Evolutionary conservation across 352 stramenopile genomes (phyloP).

Genomic region (Globisporangium orthogonon): DNA sequence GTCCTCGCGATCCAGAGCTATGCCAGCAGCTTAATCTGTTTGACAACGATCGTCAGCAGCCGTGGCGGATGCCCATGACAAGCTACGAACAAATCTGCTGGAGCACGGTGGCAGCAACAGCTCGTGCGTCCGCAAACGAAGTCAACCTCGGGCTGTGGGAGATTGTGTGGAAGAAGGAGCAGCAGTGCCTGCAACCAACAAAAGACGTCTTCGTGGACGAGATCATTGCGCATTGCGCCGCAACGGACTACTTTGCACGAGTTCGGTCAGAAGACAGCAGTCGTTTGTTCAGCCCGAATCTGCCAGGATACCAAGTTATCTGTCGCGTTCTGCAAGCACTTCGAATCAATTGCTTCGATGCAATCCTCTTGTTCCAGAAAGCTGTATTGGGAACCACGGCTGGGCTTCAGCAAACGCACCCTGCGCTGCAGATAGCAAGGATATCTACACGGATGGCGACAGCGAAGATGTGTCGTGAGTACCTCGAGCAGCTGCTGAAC

Average conservation of each 20-base stretch:
- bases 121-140: too few species aligned
- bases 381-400: background rate
- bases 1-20: background rate
- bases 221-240: slow-evolving; percentile 27
- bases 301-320: slow-evolving; percentile 21
- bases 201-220: slow-evolving; percentile 16
- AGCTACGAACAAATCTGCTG: slow-evolving; percentile 8
- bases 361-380: slow-evolving; percentile 4
- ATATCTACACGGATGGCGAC: background rate
- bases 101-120: background rate
- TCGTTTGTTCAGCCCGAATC: background rate
- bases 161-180: slow-evolving; percentile 29
- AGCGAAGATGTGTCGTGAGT: slow-evolving; percentile 2
- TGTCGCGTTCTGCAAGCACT: slow-evolving; percentile 3
- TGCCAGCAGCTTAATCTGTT: background rate
- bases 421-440: background rate
- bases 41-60: background rate
- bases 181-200: slow-evolving; percentile 4
- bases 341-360: background rate
- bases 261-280: background rate
- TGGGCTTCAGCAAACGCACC: background rate
- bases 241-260: slow-evolving; percentile 21
- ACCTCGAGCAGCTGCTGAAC: slow-evolving; percentile 8
- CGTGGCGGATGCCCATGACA: background rate
- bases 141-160: slow-evolving; percentile 20